These are phyloP conservation scores for Trypanosoma scelopori DNA, from an alignment of 208 protist genomes.

Conservation along the genomic window DNA sequence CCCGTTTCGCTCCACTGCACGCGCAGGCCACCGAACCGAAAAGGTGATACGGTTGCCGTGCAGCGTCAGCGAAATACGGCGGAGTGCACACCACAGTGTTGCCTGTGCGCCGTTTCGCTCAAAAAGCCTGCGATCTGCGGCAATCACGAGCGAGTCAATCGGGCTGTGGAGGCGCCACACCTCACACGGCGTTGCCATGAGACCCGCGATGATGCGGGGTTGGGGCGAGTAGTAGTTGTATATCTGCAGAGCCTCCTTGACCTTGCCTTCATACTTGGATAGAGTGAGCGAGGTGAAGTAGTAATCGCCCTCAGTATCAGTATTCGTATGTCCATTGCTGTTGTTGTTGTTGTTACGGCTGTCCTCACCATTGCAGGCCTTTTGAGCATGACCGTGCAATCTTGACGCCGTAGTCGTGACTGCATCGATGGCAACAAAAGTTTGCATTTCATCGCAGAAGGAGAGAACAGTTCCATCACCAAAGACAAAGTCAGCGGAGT, in stretches of 20 bases:
- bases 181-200: conserved; percentile 29
- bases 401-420: background rate
- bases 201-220: conserved; percentile 55
- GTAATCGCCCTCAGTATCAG: conserved; percentile 40
- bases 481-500: conserved; percentile 75
- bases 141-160: conserved; percentile 53
- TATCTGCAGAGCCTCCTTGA: conserved; percentile 57
- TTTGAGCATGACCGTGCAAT: background rate
- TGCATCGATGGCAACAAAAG: conserved; percentile 62
- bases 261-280: conserved; percentile 58
- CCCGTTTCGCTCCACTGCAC: conserved; percentile 43
- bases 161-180: conserved; percentile 36
- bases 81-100: conserved; percentile 72
- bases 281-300: conserved; percentile 74
- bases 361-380: background rate
- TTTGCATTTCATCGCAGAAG: conserved; percentile 83
- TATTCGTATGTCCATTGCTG: too few relatives aligned
- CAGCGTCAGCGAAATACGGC: conserved; percentile 66
- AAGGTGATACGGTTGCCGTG: conserved; percentile 61
- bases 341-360: background rate
- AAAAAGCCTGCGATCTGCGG: conserved; percentile 37
- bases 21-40: conserved; percentile 80
- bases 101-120: conserved; percentile 34
- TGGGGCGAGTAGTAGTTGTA: conserved; percentile 70
- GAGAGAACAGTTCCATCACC: conserved; percentile 80